phyloP scores from a whole-genome alignment of 495 filamentous ascomycete genomes.

The Hypoxylon crocopeplum region DNA sequence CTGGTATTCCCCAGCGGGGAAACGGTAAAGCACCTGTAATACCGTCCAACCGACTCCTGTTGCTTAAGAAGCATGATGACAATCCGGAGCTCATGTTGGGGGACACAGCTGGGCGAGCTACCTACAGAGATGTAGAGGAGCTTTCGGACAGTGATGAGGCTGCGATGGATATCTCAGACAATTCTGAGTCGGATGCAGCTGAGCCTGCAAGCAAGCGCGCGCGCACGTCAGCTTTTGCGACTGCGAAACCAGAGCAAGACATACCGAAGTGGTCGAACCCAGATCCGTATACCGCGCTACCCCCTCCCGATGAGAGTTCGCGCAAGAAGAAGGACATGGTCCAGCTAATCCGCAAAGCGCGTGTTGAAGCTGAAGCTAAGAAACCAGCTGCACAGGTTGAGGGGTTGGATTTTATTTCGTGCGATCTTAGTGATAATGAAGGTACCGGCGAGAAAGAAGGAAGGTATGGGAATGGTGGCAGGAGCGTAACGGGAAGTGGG shows the following conservation, averaged over 20 bases:
- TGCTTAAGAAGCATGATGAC: slow-evolving; percentile 43
- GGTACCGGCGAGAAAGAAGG: slow-evolving; percentile 2
- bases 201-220: slow-evolving; percentile 59
- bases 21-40: not conserved
- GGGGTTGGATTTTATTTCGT: slow-evolving; percentile 82
- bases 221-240: slow-evolving; percentile 42
- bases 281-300: slow-evolving; percentile 85
- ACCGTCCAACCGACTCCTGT: slow-evolving; percentile 50
- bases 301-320: slow-evolving; percentile 66
- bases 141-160: slow-evolving; percentile 76
- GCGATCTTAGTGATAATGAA: slow-evolving; percentile 66
- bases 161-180: slow-evolving; percentile 69
- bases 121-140: slow-evolving; percentile 59
- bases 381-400: slow-evolving; percentile 65
- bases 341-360: slow-evolving; percentile 84
- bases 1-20: not conserved
- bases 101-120: slow-evolving; percentile 46
- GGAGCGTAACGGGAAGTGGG: too few species aligned
- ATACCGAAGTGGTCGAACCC: slow-evolving; percentile 90
- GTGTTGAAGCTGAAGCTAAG: slow-evolving; percentile 57
- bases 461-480: not conserved
- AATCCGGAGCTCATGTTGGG: slow-evolving; percentile 45
- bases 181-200: slow-evolving; percentile 53
- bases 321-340: slow-evolving; percentile 82
- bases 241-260: slow-evolving; percentile 47